These are phyloP conservation scores for Ogataea naganishii DNA, from an alignment of 805 yeast genomes.

Conservation along the genomic window DNA sequence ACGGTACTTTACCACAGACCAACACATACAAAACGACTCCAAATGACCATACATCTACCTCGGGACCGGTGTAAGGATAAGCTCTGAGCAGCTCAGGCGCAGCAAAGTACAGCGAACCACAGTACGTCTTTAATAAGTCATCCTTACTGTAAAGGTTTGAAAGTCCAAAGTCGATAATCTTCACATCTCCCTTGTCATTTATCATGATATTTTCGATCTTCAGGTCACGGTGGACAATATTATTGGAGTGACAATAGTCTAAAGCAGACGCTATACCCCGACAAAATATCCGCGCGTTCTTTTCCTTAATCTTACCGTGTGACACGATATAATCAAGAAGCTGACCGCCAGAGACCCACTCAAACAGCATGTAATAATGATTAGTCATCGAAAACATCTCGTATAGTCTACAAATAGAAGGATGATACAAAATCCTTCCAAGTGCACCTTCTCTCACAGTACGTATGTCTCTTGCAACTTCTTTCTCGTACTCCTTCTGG, in stretches of 20 bases:
- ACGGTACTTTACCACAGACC: slow-evolving; percentile 97
- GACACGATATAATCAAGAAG: slow-evolving; percentile 94
- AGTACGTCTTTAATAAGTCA: slow-evolving; percentile 77
- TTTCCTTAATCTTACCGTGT: slow-evolving; percentile 90
- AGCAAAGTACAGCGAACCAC: slow-evolving; percentile 96
- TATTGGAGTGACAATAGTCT: slow-evolving; percentile 88
- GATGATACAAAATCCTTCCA: slow-evolving; percentile 84
- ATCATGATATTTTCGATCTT: slow-evolving; percentile 96
- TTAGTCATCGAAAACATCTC: slow-evolving; percentile 96
- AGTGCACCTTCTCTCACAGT: slow-evolving; percentile 93
- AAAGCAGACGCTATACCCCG: slow-evolving; percentile 91
- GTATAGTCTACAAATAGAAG: slow-evolving; percentile 82
- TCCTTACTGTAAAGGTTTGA: slow-evolving; percentile 75
- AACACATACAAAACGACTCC: slow-evolving; percentile 93
- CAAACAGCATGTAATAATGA: slow-evolving; percentile 94
- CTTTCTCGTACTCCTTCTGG: slow-evolving; percentile 68
- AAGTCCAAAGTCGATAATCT: slow-evolving; percentile 92
- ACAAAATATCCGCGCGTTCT: slow-evolving; percentile 90
- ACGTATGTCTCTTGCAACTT: slow-evolving; percentile 82
- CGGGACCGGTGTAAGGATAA: slow-evolving; percentile 90
- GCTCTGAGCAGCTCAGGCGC: slow-evolving; percentile 96
- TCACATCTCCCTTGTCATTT: slow-evolving; percentile 86
- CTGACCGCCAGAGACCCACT: slow-evolving; percentile 95
- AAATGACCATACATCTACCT: slow-evolving; percentile 97
- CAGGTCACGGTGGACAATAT: slow-evolving; percentile 93